A percentile compares a stretch with the other conserved stretches of the same genome.
Evolutionary conservation across 208 protist genomes (phyloP).

Genomic region (Leishmania mexicana): DNA sequence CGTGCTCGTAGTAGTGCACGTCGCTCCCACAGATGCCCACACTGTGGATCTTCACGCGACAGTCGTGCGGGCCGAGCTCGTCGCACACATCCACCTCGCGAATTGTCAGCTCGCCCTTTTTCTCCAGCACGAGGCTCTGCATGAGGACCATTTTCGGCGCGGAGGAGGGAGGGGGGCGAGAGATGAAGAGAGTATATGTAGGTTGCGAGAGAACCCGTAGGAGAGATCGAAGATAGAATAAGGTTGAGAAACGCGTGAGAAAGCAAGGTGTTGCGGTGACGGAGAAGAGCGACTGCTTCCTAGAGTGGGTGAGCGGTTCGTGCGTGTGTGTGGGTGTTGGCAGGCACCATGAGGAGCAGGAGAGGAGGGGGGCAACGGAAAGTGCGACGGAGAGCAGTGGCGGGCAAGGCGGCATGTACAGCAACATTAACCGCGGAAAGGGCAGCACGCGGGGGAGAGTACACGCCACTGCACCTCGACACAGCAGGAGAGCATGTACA

Average conservation of each 20-base stretch:
- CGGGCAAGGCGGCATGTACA: neutral
- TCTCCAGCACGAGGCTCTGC: constrained; percentile 54
- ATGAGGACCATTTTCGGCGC: constrained; percentile 47
- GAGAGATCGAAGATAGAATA: neutral
- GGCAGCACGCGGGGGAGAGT: neutral
- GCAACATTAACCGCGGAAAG: neutral
- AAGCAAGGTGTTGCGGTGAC: neutral
- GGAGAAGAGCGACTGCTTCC: neutral
- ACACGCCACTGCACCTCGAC: neutral
- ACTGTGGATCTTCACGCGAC: constrained; percentile 58
- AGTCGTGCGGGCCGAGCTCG: constrained; percentile 46
- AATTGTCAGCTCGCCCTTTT: constrained; percentile 38
- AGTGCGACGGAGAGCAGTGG: neutral
- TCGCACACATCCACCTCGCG: constrained; percentile 55
- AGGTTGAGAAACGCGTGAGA: neutral
- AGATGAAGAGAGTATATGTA: constrained; percentile 4
- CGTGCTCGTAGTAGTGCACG: constrained; percentile 71
- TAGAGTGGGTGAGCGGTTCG: neutral
- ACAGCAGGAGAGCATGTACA: neutral
- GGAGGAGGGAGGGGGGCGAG: neutral
- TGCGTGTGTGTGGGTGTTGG: neutral
- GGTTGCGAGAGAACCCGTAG: neutral
- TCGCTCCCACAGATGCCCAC: constrained; percentile 79
- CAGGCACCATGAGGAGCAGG: neutral
- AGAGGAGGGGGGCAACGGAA: neutral